Base-by-base conservation (phyloP, 2,329 filamentous ascomycete species). In the Cercospora zeae-maydis region DNA sequence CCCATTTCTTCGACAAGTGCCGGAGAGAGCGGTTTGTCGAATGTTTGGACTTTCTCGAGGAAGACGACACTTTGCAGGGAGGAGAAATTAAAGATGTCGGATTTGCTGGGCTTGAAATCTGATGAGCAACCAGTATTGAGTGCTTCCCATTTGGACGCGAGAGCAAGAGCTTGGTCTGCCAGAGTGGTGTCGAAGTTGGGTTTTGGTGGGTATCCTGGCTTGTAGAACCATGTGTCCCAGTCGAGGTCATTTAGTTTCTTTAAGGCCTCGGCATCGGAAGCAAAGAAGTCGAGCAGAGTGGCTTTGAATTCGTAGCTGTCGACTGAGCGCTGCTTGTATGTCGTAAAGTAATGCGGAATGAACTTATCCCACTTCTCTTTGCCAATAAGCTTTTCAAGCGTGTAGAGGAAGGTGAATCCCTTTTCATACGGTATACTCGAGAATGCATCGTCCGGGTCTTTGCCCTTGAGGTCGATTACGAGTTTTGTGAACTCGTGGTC, bases 391-490 rank as follows among this genome's bases (percentile, higher is more conserved):
- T 88, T 89, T 72, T 99, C 95, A 13, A 99, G 86, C 71, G 93
- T 88, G 77, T 92, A 97, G 51, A 99, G 82, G 76, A 98, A 96
- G 73, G 91, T 90, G 78, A 96, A 98, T 3, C 93, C 93, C 78
- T 99, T 98, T 75, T 98, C 93, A 72, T 99, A 99, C 0, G 95
- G 92, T 34, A 98, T 83, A 27, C 86, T 90, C 69, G 90, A 96
- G 79, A 98, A 99, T 1, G 93, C 91, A 76, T 99, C 95, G 75
- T 98, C 95, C 0, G 95, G 95, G 71, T 98, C 93, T 69, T 95
- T 88, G 62, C 91, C 92, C 74, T 93, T 90, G 67, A 98, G 88
- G 74, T 91, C 88, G 64, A 93, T 85, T 68, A 96, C 87, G 59
- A 99, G 84, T 76, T 96, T 96, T 7, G 95, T 99, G 79, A 95